Conservation (phyloP, 2,329 filamentous ascomycete species). For the Colletotrichum horii region DNA sequence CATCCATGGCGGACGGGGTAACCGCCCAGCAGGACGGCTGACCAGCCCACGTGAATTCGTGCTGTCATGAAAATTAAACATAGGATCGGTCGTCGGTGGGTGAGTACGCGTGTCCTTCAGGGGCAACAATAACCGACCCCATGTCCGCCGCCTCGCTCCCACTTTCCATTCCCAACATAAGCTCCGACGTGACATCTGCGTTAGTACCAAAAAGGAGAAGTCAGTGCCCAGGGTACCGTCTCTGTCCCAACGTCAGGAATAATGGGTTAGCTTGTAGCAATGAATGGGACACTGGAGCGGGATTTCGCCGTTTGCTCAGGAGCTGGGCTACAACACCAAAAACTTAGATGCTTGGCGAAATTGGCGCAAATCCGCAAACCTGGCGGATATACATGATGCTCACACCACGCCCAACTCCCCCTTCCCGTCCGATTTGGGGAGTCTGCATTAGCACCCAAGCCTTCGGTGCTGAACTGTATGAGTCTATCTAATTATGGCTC, state of each 20-base stretch:
- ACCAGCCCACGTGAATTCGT: neutral
- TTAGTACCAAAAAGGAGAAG: neutral
- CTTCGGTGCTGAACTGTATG: neutral
- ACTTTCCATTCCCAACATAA: neutral
- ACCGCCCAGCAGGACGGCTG: neutral
- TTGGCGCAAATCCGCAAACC: neutral
- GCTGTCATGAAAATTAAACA: neutral
- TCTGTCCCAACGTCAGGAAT: neutral
- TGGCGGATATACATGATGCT: neutral
- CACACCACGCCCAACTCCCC: neutral
- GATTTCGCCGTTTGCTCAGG: accelerated
- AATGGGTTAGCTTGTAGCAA: neutral
- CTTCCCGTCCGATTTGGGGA: neutral
- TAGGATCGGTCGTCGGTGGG: neutral
- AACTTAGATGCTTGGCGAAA: neutral
- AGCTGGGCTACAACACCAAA: neutral
- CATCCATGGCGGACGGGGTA: neutral
- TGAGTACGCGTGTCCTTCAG: neutral
- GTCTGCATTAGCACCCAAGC: neutral
- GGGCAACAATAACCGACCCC: neutral
- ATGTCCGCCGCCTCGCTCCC: neutral
- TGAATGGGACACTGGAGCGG: neutral
- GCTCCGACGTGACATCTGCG: neutral
- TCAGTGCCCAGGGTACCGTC: neutral
- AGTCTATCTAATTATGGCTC: neutral